These are phyloP conservation scores for Hypsizygus marmoreus DNA, from an alignment of 768 basidiomycete genomes.

Conservation along the genomic window DNA sequence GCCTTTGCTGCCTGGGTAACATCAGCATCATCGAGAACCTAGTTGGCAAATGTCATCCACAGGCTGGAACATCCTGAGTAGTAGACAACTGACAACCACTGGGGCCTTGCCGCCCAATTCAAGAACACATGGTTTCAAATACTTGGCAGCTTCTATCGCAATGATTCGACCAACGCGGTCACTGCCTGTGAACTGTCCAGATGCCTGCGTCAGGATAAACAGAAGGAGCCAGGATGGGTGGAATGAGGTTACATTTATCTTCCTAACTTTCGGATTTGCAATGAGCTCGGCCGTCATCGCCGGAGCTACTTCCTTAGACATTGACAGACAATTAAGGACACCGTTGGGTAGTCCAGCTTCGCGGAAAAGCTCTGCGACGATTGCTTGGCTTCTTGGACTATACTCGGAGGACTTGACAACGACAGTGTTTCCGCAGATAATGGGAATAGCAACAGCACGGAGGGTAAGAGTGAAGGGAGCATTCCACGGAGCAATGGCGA, in stretches of 20 bases:
- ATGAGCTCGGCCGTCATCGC: constrained; percentile 51
- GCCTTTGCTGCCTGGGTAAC: constrained; percentile 52
- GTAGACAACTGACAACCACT: constrained; percentile 39
- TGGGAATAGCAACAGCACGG: constrained; percentile 44
- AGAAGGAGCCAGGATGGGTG: not conserved
- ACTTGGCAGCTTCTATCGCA: constrained; percentile 54
- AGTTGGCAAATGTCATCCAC: not conserved
- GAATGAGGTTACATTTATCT: constrained; percentile 49
- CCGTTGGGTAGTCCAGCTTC: constrained; percentile 65
- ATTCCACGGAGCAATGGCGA: constrained; percentile 61
- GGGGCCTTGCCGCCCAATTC: constrained; percentile 61
- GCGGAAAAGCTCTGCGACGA: constrained; percentile 48
- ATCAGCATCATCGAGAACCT: constrained; percentile 58
- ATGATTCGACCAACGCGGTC: constrained; percentile 54
- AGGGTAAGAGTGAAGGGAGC: constrained; percentile 47
- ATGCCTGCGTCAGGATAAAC: not conserved
- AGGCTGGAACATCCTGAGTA: not conserved
- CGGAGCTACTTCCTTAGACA: constrained; percentile 45
- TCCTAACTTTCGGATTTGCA: constrained; percentile 51
- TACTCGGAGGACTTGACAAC: constrained; percentile 55
- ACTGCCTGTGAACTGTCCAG: constrained; percentile 54
- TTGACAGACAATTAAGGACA: constrained; percentile 57
- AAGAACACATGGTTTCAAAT: constrained; percentile 55
- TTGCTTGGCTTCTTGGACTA: constrained; percentile 47
- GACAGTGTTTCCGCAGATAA: constrained; percentile 59